These are phyloP conservation scores for Brettanomyces naardenensis DNA, from an alignment of 805 yeast genomes.

Conservation along the genomic window DNA sequence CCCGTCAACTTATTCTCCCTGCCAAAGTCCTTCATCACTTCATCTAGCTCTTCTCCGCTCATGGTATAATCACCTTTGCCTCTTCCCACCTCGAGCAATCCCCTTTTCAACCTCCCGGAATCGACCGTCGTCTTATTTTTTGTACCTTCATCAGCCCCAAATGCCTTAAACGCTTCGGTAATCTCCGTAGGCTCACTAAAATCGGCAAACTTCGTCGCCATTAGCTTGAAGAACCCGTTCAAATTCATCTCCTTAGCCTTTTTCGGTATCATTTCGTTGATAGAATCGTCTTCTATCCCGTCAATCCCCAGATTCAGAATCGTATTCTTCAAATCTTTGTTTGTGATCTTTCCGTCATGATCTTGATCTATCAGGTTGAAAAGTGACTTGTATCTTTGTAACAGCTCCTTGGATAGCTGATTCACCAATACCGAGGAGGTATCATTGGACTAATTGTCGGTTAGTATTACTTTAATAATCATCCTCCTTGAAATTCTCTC, in stretches of 20 bases:
- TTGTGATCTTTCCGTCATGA: conserved; percentile 58
- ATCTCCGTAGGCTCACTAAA: conserved; percentile 48
- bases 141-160: conserved; percentile 22
- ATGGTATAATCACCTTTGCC: conserved; percentile 14
- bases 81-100: conserved; percentile 37
- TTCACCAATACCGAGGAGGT: conserved; percentile 5
- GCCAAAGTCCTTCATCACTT: conserved; percentile 46
- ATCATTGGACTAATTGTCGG: no score
- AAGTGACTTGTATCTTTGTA: conserved; percentile 60
- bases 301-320: conserved; percentile 44
- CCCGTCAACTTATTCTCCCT: conserved; percentile 49
- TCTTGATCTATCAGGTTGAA: conserved; percentile 79
- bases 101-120: conserved; percentile 14
- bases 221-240: conserved; percentile 54
- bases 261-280: conserved; percentile 42
- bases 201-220: conserved; percentile 45
- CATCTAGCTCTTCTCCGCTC: conserved; percentile 36
- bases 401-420: conserved; percentile 52
- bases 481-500: no score
- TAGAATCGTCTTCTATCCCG: conserved; percentile 30
- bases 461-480: no score
- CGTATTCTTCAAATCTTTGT: conserved; percentile 46
- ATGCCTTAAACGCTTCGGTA: conserved; percentile 49
- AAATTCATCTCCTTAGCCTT: conserved; percentile 38
- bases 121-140: conserved; percentile 1